Evolutionary conservation across 2,329 filamentous ascomycete species (phyloP).

Genomic region (Aspergillus brasiliensis): DNA sequence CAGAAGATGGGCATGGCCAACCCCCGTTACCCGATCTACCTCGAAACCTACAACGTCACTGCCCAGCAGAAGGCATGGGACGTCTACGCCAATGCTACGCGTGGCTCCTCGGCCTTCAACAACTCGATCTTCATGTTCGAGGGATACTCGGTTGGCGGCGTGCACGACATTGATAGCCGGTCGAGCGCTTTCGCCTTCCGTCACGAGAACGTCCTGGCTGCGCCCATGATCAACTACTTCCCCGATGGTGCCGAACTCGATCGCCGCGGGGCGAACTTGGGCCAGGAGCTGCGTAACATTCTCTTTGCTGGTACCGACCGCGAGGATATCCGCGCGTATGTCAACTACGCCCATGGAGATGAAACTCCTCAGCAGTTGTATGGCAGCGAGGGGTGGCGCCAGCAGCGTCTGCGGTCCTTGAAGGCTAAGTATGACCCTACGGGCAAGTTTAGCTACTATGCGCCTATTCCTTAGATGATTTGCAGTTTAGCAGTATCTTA

Average conservation of each 20-base stretch:
- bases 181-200: slow-evolving; percentile 53
- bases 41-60: slow-evolving; percentile 42
- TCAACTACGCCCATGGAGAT: slow-evolving; percentile 36
- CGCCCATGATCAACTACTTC: slow-evolving; percentile 34
- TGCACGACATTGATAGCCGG: slow-evolving; percentile 39
- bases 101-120: slow-evolving; percentile 34
- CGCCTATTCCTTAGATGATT: slow-evolving; percentile 25
- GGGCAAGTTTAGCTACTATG: slow-evolving; percentile 34
- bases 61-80: slow-evolving; percentile 43
- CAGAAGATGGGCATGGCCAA: slow-evolving; percentile 46
- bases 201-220: slow-evolving; percentile 45
- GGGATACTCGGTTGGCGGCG: slow-evolving; percentile 53
- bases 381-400: slow-evolving; percentile 36
- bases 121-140: slow-evolving; percentile 59
- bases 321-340: slow-evolving; percentile 29
- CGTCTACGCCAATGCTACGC: slow-evolving; percentile 38
- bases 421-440: slow-evolving; percentile 41
- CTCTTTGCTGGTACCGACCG: slow-evolving; percentile 24
- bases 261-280: slow-evolving; percentile 28
- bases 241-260: slow-evolving; percentile 28
- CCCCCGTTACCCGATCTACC: slow-evolving; percentile 50
- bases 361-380: slow-evolving; percentile 32
- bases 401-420: slow-evolving; percentile 30
- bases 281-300: slow-evolving; percentile 33
- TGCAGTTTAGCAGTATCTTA: no score